Evolutionary conservation across 164 flowering plant genomes (phyloP).

Genomic region (Piper betle): DNA sequence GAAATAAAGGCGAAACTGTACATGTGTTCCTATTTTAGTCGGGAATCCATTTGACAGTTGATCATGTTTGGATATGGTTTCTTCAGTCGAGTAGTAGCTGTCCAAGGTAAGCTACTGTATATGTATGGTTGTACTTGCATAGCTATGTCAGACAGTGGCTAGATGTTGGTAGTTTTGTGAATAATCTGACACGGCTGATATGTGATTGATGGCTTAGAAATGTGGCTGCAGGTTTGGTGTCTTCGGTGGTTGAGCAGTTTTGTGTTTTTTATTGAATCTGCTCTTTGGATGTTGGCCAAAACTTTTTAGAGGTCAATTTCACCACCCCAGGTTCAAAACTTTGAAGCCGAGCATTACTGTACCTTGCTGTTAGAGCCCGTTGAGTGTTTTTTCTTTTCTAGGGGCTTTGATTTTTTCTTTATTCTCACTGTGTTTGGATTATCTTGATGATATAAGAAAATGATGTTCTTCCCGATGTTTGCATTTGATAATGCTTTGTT

Average conservation of each 20-base stretch:
- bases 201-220: slow-evolving; percentile 15
- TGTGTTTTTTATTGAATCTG: slow-evolving; percentile 27
- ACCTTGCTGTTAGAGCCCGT: background rate
- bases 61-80: background rate
- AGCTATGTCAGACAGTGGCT: background rate
- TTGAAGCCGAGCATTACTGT: background rate
- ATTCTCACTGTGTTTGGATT: too few relatives aligned
- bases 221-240: slow-evolving; percentile 6
- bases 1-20: slow-evolving; percentile 73
- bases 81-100: background rate
- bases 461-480: too few relatives aligned
- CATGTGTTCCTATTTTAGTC: slow-evolving; percentile 44
- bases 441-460: too few relatives aligned
- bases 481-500: too few relatives aligned
- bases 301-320: slow-evolving; percentile 36
- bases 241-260: slow-evolving; percentile 17
- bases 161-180: slow-evolving; percentile 5
- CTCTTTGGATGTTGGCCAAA: slow-evolving; percentile 26
- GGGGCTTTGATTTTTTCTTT: background rate
- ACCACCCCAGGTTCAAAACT: slow-evolving; percentile 3
- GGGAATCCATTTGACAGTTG: slow-evolving; percentile 9
- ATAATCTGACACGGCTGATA: slow-evolving; percentile 7
- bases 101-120: background rate
- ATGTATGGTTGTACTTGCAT: background rate
- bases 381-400: background rate